These are phyloP conservation scores for Ricinus communis DNA, from an alignment of 345 rosid genomes.

Conservation along the genomic window DNA sequence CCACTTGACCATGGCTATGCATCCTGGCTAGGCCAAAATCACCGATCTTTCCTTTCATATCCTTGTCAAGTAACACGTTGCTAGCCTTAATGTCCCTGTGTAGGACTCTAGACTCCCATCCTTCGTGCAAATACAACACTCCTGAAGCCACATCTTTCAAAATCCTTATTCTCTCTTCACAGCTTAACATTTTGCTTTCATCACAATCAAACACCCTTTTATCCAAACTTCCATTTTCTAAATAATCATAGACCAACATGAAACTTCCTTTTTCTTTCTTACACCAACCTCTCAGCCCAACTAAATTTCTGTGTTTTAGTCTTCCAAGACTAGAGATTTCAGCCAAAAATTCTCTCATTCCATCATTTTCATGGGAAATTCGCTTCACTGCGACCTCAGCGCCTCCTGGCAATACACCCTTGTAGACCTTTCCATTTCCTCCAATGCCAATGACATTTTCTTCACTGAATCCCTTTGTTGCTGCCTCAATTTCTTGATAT, in stretches of 20 bases:
- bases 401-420: slow-evolving; percentile 66
- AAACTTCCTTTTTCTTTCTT: slow-evolving; percentile 66
- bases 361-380: slow-evolving; percentile 62
- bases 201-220: slow-evolving; percentile 48
- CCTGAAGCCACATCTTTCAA: slow-evolving; percentile 69
- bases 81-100: slow-evolving; percentile 85
- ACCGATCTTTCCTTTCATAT: slow-evolving; percentile 69
- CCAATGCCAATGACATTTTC: slow-evolving; percentile 70
- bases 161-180: slow-evolving; percentile 50
- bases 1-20: slow-evolving; percentile 56
- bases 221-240: slow-evolving; percentile 81
- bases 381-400: slow-evolving; percentile 68
- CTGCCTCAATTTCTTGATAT: slow-evolving; percentile 57
- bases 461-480: slow-evolving; percentile 60
- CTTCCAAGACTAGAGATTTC: slow-evolving; percentile 79
- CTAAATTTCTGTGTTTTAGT: slow-evolving; percentile 64
- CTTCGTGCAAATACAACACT: slow-evolving; percentile 63
- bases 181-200: slow-evolving; percentile 37
- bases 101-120: slow-evolving; percentile 72
- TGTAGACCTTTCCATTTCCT: slow-evolving; percentile 77
- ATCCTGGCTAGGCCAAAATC: slow-evolving; percentile 77
- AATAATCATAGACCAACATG: slow-evolving; percentile 75
- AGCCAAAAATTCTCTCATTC: slow-evolving; percentile 65
- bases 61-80: slow-evolving; percentile 70
- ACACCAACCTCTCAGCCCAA: slow-evolving; percentile 77